Base-by-base conservation (phyloP, 2,329 filamentous ascomycete genomes). In the Neoascochyta sp. region DNA sequence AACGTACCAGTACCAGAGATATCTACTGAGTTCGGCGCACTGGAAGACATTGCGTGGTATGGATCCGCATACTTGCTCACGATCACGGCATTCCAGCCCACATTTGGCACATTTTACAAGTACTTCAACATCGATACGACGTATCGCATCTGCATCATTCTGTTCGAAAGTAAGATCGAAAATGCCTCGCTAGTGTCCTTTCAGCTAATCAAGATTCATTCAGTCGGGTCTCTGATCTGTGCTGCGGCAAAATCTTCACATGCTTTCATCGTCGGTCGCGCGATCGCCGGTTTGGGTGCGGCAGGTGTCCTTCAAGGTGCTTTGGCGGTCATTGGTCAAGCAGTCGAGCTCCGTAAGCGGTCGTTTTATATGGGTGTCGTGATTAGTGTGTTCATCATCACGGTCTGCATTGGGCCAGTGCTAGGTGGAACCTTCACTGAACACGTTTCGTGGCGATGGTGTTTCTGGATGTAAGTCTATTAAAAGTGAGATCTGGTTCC, bases 381-480 rank as follows among this genome's bases (percentile, higher is more conserved):
- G 19, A 69, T 67, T 4, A 54, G 60, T 23, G 65, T 68, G 34
- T 70, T 68, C 35, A 66, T 65, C 0, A 41, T 73, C 9, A 64
- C 67, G 1, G 51, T 47, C 18, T 47, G 57, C 3, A 26, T 52
- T n/a, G 54, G 52, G 0, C 56, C 50, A 3, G 28, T 59, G 8
- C 27, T 62, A 3, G 56, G 57, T 2, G 52, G 52, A 2, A 53
- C 65, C 1, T 66, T 63, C 3, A 63, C 52, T 3, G 46, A 65
- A 35, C 39, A 59, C 5, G 36, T 65, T 36, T 46, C 62, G 11
- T 83, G 80, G 80, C 64, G 79, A 31, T 82, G 41, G 41, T 60
- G 50, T 27, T 49, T 50, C 25, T 49, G 45, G 28, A 44, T 50
- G 23, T 36, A 50, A n/a, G n/a, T n/a, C n/a, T n/a, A n/a, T n/a